Evolutionary conservation across 2,329 filamentous ascomycete genomes (phyloP).

Genomic region (Aspergillus sp.): DNA sequence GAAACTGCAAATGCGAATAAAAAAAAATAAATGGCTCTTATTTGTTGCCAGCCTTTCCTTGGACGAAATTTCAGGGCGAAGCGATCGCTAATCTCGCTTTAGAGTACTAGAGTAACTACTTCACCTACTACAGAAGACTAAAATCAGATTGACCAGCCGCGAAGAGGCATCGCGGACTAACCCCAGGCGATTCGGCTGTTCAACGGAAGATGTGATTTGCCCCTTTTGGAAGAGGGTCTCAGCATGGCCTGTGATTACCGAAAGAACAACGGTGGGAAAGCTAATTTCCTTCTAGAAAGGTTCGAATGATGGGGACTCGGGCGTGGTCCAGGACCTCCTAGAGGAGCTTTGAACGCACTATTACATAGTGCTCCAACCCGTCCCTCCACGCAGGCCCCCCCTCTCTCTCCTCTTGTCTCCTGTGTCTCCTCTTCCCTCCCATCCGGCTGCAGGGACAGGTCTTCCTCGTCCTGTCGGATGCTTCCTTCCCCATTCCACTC

Average conservation of each 20-base stretch:
- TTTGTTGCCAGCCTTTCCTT: slow-evolving; percentile 1
- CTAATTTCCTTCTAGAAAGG: slow-evolving; percentile 40
- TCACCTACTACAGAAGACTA: too few relatives aligned
- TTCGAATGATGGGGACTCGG: slow-evolving; percentile 26
- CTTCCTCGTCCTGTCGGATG: not conserved
- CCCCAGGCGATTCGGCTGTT: slow-evolving; percentile 11
- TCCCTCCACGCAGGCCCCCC: not conserved
- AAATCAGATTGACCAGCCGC: slow-evolving; percentile 3
- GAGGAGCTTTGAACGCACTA: slow-evolving; percentile 14
- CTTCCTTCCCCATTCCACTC: not conserved
- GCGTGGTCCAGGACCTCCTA: slow-evolving; percentile 2
- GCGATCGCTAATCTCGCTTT: not conserved
- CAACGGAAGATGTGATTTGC: slow-evolving; percentile 11
- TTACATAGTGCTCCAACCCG: slow-evolving; percentile 8
- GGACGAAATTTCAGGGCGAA: slow-evolving; percentile 15
- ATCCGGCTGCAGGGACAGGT: slow-evolving; percentile 5
- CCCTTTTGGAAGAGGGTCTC: slow-evolving; percentile 18
- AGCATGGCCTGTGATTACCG: slow-evolving; percentile 25
- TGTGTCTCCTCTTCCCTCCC: not conserved
- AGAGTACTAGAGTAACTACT: too few relatives aligned
- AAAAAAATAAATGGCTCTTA: not conserved
- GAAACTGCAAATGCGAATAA: not conserved
- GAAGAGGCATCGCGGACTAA: not conserved
- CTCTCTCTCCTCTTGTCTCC: too few relatives aligned
- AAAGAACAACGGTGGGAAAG: slow-evolving; percentile 28